phyloP scores from a whole-genome alignment of 306 rosid species.

The Gastrolobium villosum region DNA sequence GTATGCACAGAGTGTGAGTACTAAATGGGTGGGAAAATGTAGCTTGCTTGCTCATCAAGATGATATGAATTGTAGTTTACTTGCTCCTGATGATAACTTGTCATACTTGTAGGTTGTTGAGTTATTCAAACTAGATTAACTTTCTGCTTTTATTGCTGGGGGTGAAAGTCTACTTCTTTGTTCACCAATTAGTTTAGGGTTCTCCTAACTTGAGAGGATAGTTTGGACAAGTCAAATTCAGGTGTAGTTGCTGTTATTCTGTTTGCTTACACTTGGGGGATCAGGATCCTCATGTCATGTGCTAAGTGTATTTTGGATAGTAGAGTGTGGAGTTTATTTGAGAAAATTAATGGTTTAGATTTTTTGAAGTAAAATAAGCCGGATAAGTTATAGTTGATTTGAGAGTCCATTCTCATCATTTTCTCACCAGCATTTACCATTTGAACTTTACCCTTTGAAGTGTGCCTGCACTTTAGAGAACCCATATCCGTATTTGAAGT shows the following conservation, averaged over 20 bases:
- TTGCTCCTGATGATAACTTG: not conserved
- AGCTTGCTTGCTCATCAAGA: slow-evolving; percentile 12
- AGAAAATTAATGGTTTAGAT: not conserved
- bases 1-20: slow-evolving; percentile 48
- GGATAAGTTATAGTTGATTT: not conserved
- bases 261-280: not conserved
- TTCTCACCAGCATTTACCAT: not conserved
- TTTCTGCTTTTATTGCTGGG: not conserved
- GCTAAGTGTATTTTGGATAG: not conserved
- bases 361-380: not conserved
- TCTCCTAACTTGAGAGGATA: not conserved
- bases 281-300: not conserved
- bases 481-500: not conserved
- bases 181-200: not conserved
- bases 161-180: slow-evolving; percentile 5
- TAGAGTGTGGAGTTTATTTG: slow-evolving; percentile 1
- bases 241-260: not conserved
- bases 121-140: slow-evolving; percentile 17
- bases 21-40: slow-evolving; percentile 25
- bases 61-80: slow-evolving; percentile 15
- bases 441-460: slow-evolving; percentile 1
- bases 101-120: slow-evolving; percentile 12
- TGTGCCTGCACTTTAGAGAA: not conserved
- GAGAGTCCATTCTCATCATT: not conserved
- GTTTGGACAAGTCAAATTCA: not conserved